Conservation (phyloP, 2,329 filamentous ascomycete genomes). For the Pseudogymnoascus sp. region DNA sequence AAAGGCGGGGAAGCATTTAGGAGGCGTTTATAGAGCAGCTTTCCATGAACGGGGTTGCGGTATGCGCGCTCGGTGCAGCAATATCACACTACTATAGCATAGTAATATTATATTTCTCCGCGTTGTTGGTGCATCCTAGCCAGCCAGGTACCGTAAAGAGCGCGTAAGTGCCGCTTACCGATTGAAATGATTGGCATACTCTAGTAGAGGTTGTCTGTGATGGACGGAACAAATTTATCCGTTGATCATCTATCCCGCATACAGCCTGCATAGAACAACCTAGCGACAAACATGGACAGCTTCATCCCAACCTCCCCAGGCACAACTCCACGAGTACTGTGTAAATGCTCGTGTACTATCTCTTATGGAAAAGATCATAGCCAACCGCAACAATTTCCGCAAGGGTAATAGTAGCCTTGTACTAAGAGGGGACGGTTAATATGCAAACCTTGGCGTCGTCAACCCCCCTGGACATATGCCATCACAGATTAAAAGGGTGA, state of each 20-base stretch:
- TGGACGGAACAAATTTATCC: neutral
- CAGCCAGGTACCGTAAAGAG: neutral
- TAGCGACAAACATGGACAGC: neutral
- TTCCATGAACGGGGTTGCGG: neutral
- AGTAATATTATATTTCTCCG: slow-evolving; percentile 2
- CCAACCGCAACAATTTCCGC: neutral
- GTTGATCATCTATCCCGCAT: neutral
- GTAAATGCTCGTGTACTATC: too few species aligned
- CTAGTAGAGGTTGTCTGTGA: neutral
- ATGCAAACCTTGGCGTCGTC: neutral
- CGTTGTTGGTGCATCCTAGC: neutral
- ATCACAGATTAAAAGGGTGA: neutral
- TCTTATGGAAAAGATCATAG: too few species aligned
- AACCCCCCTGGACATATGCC: neutral
- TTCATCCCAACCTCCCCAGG: too few species aligned
- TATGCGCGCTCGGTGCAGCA: neutral
- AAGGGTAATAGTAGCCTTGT: neutral
- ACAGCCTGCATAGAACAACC: neutral
- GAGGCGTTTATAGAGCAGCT: neutral
- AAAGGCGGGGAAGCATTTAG: slow-evolving; percentile 1
- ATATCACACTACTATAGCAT: neutral
- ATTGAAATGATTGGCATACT: neutral
- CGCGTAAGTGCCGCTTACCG: neutral
- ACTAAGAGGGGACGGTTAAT: neutral
- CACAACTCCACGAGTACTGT: too few species aligned